Conservation (phyloP, 78 protist species). For the Speleostelium caveatum region DNA sequence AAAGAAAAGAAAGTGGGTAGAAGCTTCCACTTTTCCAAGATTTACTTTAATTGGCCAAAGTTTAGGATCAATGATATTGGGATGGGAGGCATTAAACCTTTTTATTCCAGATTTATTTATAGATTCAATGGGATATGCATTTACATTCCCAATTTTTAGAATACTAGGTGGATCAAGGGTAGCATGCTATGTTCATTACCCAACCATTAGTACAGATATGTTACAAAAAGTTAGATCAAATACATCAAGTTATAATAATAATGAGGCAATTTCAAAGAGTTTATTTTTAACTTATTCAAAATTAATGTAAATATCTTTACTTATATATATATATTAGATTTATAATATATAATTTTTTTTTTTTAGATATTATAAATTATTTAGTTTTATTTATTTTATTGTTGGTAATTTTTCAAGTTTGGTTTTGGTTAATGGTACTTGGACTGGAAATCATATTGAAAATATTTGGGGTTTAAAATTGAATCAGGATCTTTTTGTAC, state of each 20-base stretch:
- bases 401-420: conserved; percentile 74
- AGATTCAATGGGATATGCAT: conserved; percentile 94
- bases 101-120: conserved; percentile 75
- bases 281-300: conserved; percentile 28
- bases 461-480: conserved; percentile 51
- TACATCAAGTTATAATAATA: conserved; percentile 30
- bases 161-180: conserved; percentile 76
- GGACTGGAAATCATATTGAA: conserved; percentile 94
- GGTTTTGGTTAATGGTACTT: conserved; percentile 90
- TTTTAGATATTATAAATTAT: conserved; percentile 85
- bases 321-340: neutral
- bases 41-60: conserved; percentile 79
- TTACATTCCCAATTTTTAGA: conserved; percentile 85
- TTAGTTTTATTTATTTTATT: conserved; percentile 81
- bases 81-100: conserved; percentile 63
- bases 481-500: neutral
- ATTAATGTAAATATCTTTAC: conserved; percentile 17
- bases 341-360: neutral
- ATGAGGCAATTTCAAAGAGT: conserved; percentile 23
- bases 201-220: conserved; percentile 92
- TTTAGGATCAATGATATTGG: conserved; percentile 77
- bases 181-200: conserved; percentile 95
- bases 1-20: conserved; percentile 65
- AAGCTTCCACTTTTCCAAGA: conserved; percentile 57
- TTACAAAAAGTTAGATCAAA: conserved; percentile 18